Evolutionary conservation across 2,329 filamentous ascomycete species (phyloP).

Genomic region (Rosellinia necatrix): DNA sequence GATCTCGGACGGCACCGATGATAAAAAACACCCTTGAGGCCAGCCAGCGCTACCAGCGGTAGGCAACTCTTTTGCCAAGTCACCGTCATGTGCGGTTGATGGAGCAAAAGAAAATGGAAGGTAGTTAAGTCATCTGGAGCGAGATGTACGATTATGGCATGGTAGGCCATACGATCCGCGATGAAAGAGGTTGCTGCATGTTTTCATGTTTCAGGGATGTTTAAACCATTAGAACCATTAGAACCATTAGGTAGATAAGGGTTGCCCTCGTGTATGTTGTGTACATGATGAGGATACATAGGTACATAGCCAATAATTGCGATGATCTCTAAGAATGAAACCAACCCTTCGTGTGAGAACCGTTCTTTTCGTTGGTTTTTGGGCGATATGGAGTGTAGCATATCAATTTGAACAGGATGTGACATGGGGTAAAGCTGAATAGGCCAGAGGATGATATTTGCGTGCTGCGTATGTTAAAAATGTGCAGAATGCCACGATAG

Average conservation of each 20-base stretch:
- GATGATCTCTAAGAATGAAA: background rate
- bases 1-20: background rate
- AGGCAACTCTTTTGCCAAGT: background rate
- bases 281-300: background rate
- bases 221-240: no score
- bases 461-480: no score
- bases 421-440: no score
- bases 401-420: no score
- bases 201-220: background rate
- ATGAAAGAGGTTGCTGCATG: background rate
- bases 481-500: no score
- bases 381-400: no score
- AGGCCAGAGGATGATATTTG: no score
- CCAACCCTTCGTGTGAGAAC: no score
- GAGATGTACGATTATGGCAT: background rate
- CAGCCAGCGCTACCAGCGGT: constrained; percentile 3
- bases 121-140: background rate
- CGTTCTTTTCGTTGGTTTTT: no score
- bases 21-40: background rate
- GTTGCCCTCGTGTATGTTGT: no score
- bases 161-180: background rate
- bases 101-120: background rate
- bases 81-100: background rate
- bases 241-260: no score
- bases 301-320: background rate